Evolutionary conservation across 1,139 yeast species (phyloP), one percentile per base, ranked within the genome.

Genomic region (Pichia kudriavzevii): DNA sequence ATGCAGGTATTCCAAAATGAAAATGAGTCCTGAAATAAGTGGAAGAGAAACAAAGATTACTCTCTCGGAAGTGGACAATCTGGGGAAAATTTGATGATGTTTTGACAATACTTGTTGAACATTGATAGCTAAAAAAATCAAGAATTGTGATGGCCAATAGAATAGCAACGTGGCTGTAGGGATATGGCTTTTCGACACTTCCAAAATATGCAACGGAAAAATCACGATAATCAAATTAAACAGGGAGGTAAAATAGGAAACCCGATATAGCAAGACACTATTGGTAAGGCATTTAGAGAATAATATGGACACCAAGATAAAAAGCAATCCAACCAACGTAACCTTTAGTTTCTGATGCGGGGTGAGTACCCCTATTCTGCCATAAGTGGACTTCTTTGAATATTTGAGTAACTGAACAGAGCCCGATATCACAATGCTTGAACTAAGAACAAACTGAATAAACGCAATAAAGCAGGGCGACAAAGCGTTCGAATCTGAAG

Each of bases 401-500:
- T 34, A 34, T 17, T 44, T 34, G n/a, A 42, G 9, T 15, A 67
- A 44, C 37, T 61, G 66, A 16, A 40, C 22, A 5, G 47, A 23
- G 24, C 72, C 68, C 8, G 52, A 23, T 1, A n/a, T n/a, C n/a
- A n/a, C n/a, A n/a, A n/a, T n/a, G n/a, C n/a, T n/a, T n/a, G n/a
- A n/a, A n/a, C n/a, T n/a, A n/a, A n/a, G n/a, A n/a, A n/a, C n/a
- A n/a, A n/a, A n/a, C n/a, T n/a, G n/a, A n/a, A n/a, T n/a, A 15
- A 55, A 34, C 4, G 69, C 53, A 3, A 73, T 40, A 44, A 75
- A 69, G 45, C 81, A 74, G 2, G 80, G 80, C 38, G 70, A 73
- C 44, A 77, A 56, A 0, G 79, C 76, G 49, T 73, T 75, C 4
- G 63, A 64, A 11, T 18, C 14, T 5, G 38, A 35, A 5, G 42